phyloP scores from a whole-genome alignment of 176 grass and related monocot genomes.

The Lolium multiflorum region DNA sequence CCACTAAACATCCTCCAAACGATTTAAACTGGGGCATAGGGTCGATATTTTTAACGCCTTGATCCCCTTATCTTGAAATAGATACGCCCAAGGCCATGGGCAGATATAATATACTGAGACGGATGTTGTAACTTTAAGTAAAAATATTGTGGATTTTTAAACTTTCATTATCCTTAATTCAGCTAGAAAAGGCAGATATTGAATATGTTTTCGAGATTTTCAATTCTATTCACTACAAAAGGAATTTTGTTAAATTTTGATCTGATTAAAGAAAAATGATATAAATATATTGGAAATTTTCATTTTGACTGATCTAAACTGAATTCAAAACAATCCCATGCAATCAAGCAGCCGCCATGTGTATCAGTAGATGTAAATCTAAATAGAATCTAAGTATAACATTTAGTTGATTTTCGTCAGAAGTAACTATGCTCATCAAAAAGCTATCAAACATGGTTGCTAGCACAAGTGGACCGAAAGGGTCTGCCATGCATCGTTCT shows the following conservation, averaged over 20 bases:
- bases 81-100: neutral
- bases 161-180: too few species aligned
- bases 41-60: neutral
- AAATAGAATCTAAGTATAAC: neutral
- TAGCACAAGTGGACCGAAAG: neutral
- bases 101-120: neutral
- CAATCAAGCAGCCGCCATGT: neutral
- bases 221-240: too few species aligned
- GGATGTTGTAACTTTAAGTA: neutral
- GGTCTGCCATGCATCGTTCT: neutral
- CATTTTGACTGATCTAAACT: neutral
- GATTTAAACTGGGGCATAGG: neutral
- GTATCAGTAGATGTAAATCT: slow-evolving; percentile 32
- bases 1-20: neutral
- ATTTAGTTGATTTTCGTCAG: slow-evolving; percentile 10
- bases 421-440: slow-evolving; percentile 12
- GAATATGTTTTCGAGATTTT: neutral
- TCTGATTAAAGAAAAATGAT: neutral
- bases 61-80: neutral
- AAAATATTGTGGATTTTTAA: too few species aligned
- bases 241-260: neutral
- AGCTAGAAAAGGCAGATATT: neutral
- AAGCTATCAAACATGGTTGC: neutral
- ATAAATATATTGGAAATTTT: neutral
- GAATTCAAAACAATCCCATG: neutral